Base-by-base conservation (phyloP, 148 eudicot genomes). In the Fagopyrum homotropicum region DNA sequence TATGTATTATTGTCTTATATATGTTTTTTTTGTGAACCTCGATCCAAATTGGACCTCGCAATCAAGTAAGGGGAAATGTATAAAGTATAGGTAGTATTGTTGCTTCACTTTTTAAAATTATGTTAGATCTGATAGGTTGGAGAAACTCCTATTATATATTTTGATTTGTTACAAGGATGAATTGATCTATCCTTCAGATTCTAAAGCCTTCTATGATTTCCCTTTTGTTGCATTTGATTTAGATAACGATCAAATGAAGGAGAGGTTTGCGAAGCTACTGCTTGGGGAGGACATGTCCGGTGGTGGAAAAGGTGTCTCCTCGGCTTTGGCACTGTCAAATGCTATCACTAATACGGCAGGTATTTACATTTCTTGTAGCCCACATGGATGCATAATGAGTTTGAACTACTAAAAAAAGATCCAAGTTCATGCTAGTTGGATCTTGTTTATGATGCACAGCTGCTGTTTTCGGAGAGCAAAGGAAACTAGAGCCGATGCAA, bases 261-360 rank as follows among this genome's bases (percentile, higher is more conserved):
- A 87, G 75, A 85, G 77, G 79, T 87, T 87, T 82, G 74, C 86
- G 0, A 87, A 87, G 76, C 71, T 85, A 81, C 86, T 87, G 17
- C 77, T 87, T 9, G 88, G 90, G 3, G 90, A 87, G 83, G 90
- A 87, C 73, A 87, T 85, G 87, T 87, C 90, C 17, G 90, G 90
- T n/a, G 86, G 90, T 14, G 90, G 90, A 63, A 87, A 87, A 64
- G 90, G 90, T 47, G 90, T 87, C 54, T 85, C 90, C 9, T 87
- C 90, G 0, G 88, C 90, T 14, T 82, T 85, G 84, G 90, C 88
- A 44, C 74, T 87, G 78, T 87, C 90, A 47, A 87, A 87, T 79
- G 90, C 97, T 66, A 81, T 92, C 73, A 92, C 97, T n/a, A 92
- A 92, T 72, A 80, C 90, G 57, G 93, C 97, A 78, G 97, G 97